Base-by-base conservation (phyloP, 2,329 filamentous ascomycete genomes). In the Apiospora pterosperma region DNA sequence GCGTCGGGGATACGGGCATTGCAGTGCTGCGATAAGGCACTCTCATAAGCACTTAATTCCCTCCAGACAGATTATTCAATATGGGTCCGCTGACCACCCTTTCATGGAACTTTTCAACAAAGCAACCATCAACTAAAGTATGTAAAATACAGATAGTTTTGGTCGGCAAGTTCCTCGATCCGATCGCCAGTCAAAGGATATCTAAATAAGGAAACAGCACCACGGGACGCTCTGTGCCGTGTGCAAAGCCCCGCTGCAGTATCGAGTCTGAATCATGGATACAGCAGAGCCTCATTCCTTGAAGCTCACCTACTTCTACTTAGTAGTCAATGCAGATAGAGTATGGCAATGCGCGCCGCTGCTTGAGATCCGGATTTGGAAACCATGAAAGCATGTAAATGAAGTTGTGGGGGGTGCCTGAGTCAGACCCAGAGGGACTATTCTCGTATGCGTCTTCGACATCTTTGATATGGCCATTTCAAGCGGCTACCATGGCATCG, bases 391-490 rank as follows among this genome's bases (percentile, higher is more conserved):
- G 39, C 39, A 42, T n/a, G n/a, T n/a, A n/a, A n/a, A n/a, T n/a
- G n/a, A n/a, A n/a, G n/a, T n/a, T 12, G 21, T 25, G 41, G 8
- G 23, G 21, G 42, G n/a, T 55, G 16, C 48, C 8, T 19, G 48
- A 55, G 48, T 55, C 48, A 55, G 48, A 55, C 25, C 34, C 48
- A 55, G 42, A 55, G 48, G 12, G 25, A n/a, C 19, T 55, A n/a
- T n/a, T n/a, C n/a, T n/a, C n/a, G n/a, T n/a, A n/a, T 55, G 48
- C 48, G 48, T 55, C 31, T 55, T 55, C 48, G 48, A n/a, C n/a
- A n/a, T n/a, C n/a, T n/a, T n/a, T n/a, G n/a, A n/a, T n/a, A n/a
- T n/a, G n/a, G n/a, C n/a, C n/a, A n/a, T n/a, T n/a, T n/a, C n/a
- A n/a, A n/a, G n/a, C n/a, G n/a, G n/a, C n/a, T n/a, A 12, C 48